phyloP scores from a whole-genome alignment of 2,329 filamentous ascomycete species.

The Stachybotrys elegans region DNA sequence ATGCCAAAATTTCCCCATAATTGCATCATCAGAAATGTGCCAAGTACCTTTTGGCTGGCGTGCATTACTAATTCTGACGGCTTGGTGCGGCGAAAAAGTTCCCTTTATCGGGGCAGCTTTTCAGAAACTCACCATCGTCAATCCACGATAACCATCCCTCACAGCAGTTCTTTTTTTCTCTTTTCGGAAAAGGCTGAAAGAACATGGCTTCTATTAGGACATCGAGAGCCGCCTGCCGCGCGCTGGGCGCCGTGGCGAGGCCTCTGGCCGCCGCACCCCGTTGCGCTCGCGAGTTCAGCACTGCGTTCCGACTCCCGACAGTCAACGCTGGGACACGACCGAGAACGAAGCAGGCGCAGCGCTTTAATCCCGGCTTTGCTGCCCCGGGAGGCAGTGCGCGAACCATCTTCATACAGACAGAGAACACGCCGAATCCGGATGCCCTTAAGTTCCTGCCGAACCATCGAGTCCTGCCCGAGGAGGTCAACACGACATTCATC shows the following conservation, averaged over 20 bases:
- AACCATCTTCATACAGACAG: constrained; percentile 96
- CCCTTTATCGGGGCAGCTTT: background rate
- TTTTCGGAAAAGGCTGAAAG: too few relatives aligned
- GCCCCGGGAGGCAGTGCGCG: constrained; percentile 41
- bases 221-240: constrained; percentile 16
- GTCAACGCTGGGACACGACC: constrained; percentile 16
- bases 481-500: constrained; percentile 70
- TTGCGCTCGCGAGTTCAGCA: constrained; percentile 24
- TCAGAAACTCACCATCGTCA: too few relatives aligned
- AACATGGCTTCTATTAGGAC: constrained; percentile 19
- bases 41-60: constrained; percentile 9
- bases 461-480: constrained; percentile 73
- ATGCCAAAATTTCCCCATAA: constrained; percentile 10
- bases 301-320: constrained; percentile 13
- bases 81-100: constrained; percentile 18
- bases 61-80: constrained; percentile 25
- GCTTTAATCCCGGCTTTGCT: constrained; percentile 15
- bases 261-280: constrained; percentile 12
- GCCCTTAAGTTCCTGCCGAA: constrained; percentile 96
- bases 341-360: constrained; percentile 10
- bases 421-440: constrained; percentile 90
- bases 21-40: constrained; percentile 20
- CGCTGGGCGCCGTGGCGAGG: constrained; percentile 17
- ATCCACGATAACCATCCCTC: too few relatives aligned
- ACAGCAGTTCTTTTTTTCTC: too few relatives aligned